Conservation (phyloP, 768 basidiomycete genomes). For the Pulveroboletus sp. region DNA sequence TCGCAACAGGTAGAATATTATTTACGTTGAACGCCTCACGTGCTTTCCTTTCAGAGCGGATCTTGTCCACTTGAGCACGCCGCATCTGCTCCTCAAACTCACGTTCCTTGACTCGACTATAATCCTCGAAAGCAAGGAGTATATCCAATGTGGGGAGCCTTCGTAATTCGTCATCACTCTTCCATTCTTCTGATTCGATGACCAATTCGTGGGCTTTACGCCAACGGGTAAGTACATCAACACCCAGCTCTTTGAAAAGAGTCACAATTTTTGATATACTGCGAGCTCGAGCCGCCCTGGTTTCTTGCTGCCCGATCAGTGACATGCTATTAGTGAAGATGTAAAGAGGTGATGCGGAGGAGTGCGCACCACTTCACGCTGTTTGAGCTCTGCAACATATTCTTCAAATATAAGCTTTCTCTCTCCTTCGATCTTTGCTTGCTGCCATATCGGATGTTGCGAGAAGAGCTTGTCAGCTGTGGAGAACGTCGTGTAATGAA, state of each 20-base stretch:
- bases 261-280: constrained; percentile 81
- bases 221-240: constrained; percentile 95
- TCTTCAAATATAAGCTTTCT: constrained; percentile 88
- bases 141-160: constrained; percentile 89
- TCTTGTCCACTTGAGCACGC: constrained; percentile 77
- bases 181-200: constrained; percentile 76
- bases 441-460: constrained; percentile 89
- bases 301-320: constrained; percentile 59
- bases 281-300: constrained; percentile 69
- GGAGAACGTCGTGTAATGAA: constrained; percentile 87
- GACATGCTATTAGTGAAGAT: constrained; percentile 6
- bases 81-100: constrained; percentile 89
- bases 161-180: constrained; percentile 69
- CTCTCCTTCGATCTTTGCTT: constrained; percentile 82
- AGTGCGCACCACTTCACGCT: constrained; percentile 79
- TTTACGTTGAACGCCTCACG: constrained; percentile 85
- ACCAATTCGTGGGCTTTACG: constrained; percentile 78
- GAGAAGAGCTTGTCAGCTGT: constrained; percentile 87
- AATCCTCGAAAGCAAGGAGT: constrained; percentile 91
- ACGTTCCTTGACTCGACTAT: constrained; percentile 83
- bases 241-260: constrained; percentile 82
- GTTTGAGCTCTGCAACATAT: constrained; percentile 81
- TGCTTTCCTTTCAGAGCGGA: constrained; percentile 82
- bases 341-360: not conserved
- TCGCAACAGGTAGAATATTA: not conserved